Percentiles rank a stretch among this genome's conserved stretches.
phyloP scores from a whole-genome alignment of 2,329 filamentous ascomycete genomes.

The Coniochaeta sp. region DNA sequence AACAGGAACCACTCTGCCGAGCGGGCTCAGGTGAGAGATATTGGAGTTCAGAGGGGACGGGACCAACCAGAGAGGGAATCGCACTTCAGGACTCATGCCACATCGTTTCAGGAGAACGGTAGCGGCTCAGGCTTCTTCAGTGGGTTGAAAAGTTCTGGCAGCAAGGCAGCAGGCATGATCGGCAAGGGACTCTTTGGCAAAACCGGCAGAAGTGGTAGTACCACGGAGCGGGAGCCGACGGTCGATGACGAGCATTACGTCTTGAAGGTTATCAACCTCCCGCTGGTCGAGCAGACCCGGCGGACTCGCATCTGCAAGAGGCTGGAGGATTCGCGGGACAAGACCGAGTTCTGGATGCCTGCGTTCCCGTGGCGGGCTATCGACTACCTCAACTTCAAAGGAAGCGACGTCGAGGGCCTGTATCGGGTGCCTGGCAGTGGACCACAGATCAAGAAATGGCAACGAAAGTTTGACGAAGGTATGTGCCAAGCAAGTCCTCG shows the following conservation, averaged over 20 bases:
- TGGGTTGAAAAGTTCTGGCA: slow-evolving; percentile 65
- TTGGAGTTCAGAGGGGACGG: slow-evolving; percentile 31
- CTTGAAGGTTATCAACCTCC: slow-evolving; percentile 77
- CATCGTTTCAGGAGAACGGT: slow-evolving; percentile 52
- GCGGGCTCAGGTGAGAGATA: slow-evolving; percentile 42
- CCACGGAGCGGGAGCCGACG: slow-evolving; percentile 54
- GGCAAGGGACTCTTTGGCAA: slow-evolving; percentile 81
- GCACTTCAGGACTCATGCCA: slow-evolving; percentile 34
- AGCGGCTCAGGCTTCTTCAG: slow-evolving; percentile 57
- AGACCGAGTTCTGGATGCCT: slow-evolving; percentile 99
- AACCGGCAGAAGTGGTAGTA: slow-evolving; percentile 63
- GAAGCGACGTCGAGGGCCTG: slow-evolving; percentile 86
- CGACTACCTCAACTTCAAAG: slow-evolving; percentile 92
- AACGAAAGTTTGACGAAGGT: slow-evolving; percentile 84
- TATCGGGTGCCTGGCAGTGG: slow-evolving; percentile 90
- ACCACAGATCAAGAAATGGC: slow-evolving; percentile 88
- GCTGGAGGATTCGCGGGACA: slow-evolving; percentile 80
- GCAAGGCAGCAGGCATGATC: slow-evolving; percentile 71
- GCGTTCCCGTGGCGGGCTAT: slow-evolving; percentile 92
- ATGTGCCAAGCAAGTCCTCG: slow-evolving; percentile 16
- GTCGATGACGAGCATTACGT: slow-evolving; percentile 79
- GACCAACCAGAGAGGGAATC: slow-evolving; percentile 36
- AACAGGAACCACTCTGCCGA: slow-evolving; percentile 69
- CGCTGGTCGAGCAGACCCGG: slow-evolving; percentile 83
- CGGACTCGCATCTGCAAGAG: slow-evolving; percentile 85